Evolutionary conservation across 768 basidiomycete species (phyloP).

Genomic region (Cystofilobasidium capitatum): DNA sequence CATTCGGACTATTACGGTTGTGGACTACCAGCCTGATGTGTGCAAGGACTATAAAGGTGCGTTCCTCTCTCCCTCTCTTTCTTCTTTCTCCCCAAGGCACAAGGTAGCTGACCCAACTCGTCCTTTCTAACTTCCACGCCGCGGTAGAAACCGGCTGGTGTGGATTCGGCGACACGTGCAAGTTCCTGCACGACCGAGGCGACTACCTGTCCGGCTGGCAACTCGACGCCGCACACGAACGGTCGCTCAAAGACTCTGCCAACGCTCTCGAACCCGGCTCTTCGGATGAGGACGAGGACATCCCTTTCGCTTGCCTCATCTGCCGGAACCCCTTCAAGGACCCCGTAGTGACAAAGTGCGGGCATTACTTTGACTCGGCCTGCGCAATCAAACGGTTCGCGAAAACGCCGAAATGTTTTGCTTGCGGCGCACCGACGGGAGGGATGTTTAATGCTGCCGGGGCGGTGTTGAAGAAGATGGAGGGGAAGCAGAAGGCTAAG

Average conservation of each 20-base stretch:
- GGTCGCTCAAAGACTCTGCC: constrained; percentile 40
- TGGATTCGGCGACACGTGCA: constrained; percentile 97
- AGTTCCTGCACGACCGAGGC: constrained; percentile 78
- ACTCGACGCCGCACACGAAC: constrained; percentile 57
- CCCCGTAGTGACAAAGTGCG: constrained; percentile 90
- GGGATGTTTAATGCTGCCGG: constrained; percentile 95
- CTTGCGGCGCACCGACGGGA: constrained; percentile 76
- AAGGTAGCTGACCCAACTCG: neutral
- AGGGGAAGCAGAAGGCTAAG: constrained; percentile 54
- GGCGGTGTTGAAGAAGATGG: constrained; percentile 79
- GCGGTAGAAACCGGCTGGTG: constrained; percentile 88
- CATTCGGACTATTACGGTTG: constrained; percentile 84
- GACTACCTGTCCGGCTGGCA: constrained; percentile 93
- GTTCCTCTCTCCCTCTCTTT: constrained; percentile 34
- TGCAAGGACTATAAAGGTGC: constrained; percentile 98
- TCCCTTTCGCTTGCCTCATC: constrained; percentile 97
- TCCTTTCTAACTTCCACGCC: neutral
- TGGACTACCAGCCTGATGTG: constrained; percentile 97
- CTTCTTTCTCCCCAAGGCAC: neutral
- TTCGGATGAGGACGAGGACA: constrained; percentile 67
- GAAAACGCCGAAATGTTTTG: constrained; percentile 89
- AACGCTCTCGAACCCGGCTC: constrained; percentile 41
- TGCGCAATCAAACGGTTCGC: constrained; percentile 92
- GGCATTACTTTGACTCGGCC: constrained; percentile 88
- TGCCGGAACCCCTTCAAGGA: constrained; percentile 91